Percentiles rank a stretch among this genome's conserved stretches.
Evolutionary conservation across 768 basidiomycete genomes (phyloP).

Genomic region (Tulasnella sp.): DNA sequence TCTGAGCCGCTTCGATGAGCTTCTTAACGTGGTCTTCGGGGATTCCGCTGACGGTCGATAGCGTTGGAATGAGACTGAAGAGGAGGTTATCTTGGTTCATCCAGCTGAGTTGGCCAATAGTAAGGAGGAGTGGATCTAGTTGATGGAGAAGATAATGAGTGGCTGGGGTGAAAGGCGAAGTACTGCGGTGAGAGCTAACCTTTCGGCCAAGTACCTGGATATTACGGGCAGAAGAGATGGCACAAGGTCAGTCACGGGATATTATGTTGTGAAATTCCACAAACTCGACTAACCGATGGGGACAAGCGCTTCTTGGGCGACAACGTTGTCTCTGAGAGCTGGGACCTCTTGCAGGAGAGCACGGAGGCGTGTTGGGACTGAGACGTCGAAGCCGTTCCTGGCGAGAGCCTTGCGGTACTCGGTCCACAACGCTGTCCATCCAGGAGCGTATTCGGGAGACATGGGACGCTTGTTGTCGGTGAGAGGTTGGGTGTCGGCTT

Average conservation of each 20-base stretch:
- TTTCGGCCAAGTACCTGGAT: conserved; percentile 6
- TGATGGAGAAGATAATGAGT: not conserved
- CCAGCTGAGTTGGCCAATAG: conserved; percentile 61
- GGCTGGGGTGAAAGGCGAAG: not conserved
- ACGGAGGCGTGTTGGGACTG: conserved; percentile 44
- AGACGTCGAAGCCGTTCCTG: conserved; percentile 42
- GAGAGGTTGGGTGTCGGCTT: conserved; percentile 44
- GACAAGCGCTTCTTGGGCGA: conserved; percentile 44
- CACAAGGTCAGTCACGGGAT: not conserved
- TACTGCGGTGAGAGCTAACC: not conserved
- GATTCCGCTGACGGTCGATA: conserved; percentile 43
- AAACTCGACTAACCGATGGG: conserved; percentile 49
- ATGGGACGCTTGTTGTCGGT: conserved; percentile 31
- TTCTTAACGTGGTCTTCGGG: conserved; percentile 42
- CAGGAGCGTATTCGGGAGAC: conserved; percentile 30
- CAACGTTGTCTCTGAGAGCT: conserved; percentile 42
- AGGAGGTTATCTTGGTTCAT: conserved; percentile 58
- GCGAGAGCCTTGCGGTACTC: conserved; percentile 45
- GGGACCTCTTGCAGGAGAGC: conserved; percentile 37
- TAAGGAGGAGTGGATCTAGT: conserved; percentile 48
- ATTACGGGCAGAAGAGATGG: not conserved
- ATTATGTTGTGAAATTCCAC: not conserved
- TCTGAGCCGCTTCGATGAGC: conserved; percentile 50
- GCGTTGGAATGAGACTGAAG: conserved; percentile 44
- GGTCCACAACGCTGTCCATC: conserved; percentile 56